These are phyloP conservation scores for Dysphania ambrosioides DNA, from an alignment of 148 eudicot species.

Conservation along the genomic window DNA sequence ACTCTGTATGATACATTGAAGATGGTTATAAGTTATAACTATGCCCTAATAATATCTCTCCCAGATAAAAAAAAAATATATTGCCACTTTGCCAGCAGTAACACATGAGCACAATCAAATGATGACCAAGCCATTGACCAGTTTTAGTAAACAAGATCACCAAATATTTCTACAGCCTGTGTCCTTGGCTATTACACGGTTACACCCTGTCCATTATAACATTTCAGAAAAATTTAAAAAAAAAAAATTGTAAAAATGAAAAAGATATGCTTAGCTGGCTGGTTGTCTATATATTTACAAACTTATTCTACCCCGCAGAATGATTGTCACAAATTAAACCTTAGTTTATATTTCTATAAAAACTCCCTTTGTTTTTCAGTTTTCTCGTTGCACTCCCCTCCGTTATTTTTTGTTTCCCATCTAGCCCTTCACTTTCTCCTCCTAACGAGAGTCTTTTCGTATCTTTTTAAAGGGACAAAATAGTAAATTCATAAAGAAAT, in stretches of 20 bases:
- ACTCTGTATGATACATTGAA: too few relatives aligned
- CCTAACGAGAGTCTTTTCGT: neutral
- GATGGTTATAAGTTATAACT: too few relatives aligned
- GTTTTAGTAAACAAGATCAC: slow-evolving; percentile 14
- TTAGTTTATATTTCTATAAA: neutral
- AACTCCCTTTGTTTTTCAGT: neutral
- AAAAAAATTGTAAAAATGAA: neutral
- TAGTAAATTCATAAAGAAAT: slow-evolving; percentile 8
- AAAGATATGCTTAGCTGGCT: slow-evolving; percentile 18
- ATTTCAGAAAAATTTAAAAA: neutral
- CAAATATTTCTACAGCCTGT: slow-evolving; percentile 22
- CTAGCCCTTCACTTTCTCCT: slow-evolving; percentile 1
- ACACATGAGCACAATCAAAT: neutral
- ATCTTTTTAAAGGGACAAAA: slow-evolving; percentile 11
- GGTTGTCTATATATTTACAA: slow-evolving; percentile 30
- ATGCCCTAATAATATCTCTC: neutral
- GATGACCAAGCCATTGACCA: too few relatives aligned
- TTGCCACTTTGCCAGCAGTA: neutral
- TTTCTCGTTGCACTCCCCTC: slow-evolving; percentile 1
- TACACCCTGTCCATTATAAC: slow-evolving; percentile 27
- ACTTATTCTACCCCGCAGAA: slow-evolving; percentile 14
- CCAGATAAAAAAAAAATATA: neutral
- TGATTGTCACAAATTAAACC: slow-evolving; percentile 17
- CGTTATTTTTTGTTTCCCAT: neutral
- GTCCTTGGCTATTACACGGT: neutral